A percentile compares a stretch with the other conserved stretches of the same genome.
phyloP scores from a whole-genome alignment of 2,329 filamentous ascomycete species.

The Colletotrichum sp. region DNA sequence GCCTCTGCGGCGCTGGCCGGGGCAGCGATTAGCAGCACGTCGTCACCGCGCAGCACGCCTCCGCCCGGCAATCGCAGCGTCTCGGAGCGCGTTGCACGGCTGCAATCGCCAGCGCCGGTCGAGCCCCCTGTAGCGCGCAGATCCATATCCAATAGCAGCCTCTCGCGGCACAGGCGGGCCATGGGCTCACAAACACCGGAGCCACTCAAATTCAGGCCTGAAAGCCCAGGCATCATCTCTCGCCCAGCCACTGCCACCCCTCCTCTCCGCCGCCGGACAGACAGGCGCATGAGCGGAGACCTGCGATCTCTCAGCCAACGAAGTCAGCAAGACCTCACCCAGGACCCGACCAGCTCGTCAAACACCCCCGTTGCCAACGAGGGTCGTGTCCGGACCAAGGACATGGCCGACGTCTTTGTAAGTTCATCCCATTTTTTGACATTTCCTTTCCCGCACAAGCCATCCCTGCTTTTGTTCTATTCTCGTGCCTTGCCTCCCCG shows the following conservation, averaged over 20 bases:
- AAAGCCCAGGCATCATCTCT: slow-evolving; percentile 61
- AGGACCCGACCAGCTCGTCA: slow-evolving; percentile 24
- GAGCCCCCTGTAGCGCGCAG: slow-evolving; percentile 38
- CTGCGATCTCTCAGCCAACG: slow-evolving; percentile 71
- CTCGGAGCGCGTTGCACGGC: slow-evolving; percentile 37
- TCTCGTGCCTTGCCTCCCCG: neutral
- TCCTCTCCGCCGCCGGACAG: slow-evolving; percentile 74
- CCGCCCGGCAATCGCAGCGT: slow-evolving; percentile 34
- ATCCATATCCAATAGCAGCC: slow-evolving; percentile 59
- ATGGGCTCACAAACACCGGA: slow-evolving; percentile 48
- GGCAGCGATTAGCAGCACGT: slow-evolving; percentile 23
- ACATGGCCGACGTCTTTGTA: slow-evolving; percentile 95
- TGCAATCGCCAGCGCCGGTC: slow-evolving; percentile 19
- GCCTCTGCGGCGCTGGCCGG: slow-evolving; percentile 35
- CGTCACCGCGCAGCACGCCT: slow-evolving; percentile 12
- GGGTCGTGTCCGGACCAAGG: slow-evolving; percentile 81
- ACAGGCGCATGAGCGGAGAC: slow-evolving; percentile 76
- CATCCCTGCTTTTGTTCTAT: slow-evolving; percentile 5
- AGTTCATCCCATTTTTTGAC: slow-evolving; percentile 50
- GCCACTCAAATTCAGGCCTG: slow-evolving; percentile 61
- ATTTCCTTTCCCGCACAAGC: neutral
- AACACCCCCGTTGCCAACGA: slow-evolving; percentile 80
- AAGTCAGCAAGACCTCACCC: slow-evolving; percentile 33
- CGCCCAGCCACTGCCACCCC: slow-evolving; percentile 64
- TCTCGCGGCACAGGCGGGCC: slow-evolving; percentile 46